Evolutionary conservation across 495 filamentous ascomycete genomes (phyloP), one percentile per base, ranked within the genome.

Genomic region (Lophiotrema nucula): DNA sequence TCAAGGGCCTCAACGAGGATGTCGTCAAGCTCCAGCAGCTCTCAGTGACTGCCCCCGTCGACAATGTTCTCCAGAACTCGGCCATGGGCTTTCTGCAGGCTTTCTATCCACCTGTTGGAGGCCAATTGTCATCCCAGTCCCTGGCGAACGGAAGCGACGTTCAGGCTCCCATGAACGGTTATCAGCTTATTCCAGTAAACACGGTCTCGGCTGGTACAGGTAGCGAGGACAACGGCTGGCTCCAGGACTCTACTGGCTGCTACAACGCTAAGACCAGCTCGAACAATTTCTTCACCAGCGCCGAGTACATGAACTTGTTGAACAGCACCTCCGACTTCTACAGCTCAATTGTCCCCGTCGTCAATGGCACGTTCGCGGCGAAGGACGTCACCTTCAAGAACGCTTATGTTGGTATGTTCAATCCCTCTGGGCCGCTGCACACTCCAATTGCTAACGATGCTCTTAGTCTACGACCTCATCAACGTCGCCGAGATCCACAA

Each of bases 401-500:
- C 65, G 87, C 84, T 22, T 92, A 90, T 71, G 72, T 76, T 51
- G 86, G 79, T 82, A 38, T 62, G 69, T 67, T 18, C 3, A 10
- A 16, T 35, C 8, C 12, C 16, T n/a, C n/a, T n/a, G n/a, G n/a
- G n/a, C n/a, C n/a, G n/a, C 15, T 15, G 31, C 31, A 35, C 8
- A 15, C 31, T 41, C 43, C 3, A 24, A 25, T 47, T 63, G 37
- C 56, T 31, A 53, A 12, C 13, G 4, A 47, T 19, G 24, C 21
- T 10, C 24, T 2, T 11, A 76, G 74, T 93, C 67, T 89, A 77
- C 60, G 88, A 95, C 67, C 83, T 83, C 55, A 71, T 92, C 67
- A 84, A 92, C 58, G 89, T 90, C 41, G 84, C 85, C 44, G 69
- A 69, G 22, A 78, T 87, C 68, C 87, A 93, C 73, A 93, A 93